Evolutionary conservation across 2,329 filamentous ascomycete genomes (phyloP), one percentile per base, ranked within the genome.

Genomic region (Diaporthe destruens): DNA sequence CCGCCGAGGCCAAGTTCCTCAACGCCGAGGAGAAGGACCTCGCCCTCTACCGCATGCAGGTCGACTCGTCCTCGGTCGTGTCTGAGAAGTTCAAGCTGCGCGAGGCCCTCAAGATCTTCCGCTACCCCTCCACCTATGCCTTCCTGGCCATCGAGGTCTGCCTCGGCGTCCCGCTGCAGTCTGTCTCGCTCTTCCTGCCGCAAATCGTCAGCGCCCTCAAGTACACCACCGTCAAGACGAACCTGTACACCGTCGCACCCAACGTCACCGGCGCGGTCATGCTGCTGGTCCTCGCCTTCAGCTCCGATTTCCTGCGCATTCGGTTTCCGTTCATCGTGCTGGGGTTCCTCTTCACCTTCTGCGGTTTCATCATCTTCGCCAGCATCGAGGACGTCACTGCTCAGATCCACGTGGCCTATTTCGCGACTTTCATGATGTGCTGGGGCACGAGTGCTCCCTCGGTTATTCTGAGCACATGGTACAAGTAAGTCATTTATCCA

Each of bases 361-460:
- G 88, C 61, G 94, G 94, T 6, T 94, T 96, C 83, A 89, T 95
- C 80, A 93, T 96, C 78, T 95, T 93, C 76, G 92, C 92, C 8
- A 63, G 66, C 69, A 71, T 74, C 0, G 92, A 96, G 72, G 86
- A 91, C 76, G 89, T 94, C 20, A 80, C 88, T 49, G 77, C 83
- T 4, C 84, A 92, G 51, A 80, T 92, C n/a, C 85, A 87, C 4
- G 85, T 94, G 1, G 93, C 92, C 0, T 95, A 95, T 78, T 94
- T 91, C 75, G 92, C 92, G 6, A 91, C 88, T 70, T 95, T 95
- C 80, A 93, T 95, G 91, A 94, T 95, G 92, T 92, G 90, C 14
- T 94, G 92, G 90, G 93, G 93, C 20, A 94, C 92, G 0, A 91
- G 90, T 0, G 92, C 93, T 0, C 93, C 93, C 0, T 93, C 90